Evolutionary conservation across 768 basidiomycete genomes (phyloP).

Genomic region (Clitopilus passeckerianus): DNA sequence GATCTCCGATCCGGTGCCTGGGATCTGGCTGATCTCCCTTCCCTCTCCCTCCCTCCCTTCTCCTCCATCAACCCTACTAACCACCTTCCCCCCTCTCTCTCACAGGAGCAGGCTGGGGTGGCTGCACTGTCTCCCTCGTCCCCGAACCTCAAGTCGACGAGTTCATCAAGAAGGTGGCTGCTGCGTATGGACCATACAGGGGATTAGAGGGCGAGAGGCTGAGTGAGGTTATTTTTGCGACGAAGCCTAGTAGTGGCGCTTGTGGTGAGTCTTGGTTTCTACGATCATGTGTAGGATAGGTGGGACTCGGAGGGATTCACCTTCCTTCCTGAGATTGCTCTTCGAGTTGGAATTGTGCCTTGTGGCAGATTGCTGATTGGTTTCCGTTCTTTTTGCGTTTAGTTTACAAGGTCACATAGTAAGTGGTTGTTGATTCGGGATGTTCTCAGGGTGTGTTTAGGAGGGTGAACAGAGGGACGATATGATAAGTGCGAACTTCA

Average conservation of each 20-base stretch:
- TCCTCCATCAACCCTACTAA: neutral
- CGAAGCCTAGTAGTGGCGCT: slow-evolving; percentile 77
- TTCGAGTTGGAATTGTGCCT: too few species aligned
- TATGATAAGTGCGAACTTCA: too few species aligned
- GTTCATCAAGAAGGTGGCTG: slow-evolving; percentile 61
- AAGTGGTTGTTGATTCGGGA: too few species aligned
- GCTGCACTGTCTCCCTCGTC: slow-evolving; percentile 82
- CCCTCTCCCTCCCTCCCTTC: neutral
- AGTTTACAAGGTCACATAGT: too few species aligned
- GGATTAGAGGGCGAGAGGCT: slow-evolving; percentile 54
- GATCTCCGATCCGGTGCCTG: neutral
- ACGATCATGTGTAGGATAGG: too few species aligned
- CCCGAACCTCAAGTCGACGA: slow-evolving; percentile 51
- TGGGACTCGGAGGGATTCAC: too few species aligned
- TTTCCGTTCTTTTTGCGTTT: too few species aligned
- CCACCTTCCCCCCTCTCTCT: neutral
- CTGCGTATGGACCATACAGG: slow-evolving; percentile 61
- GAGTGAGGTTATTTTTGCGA: slow-evolving; percentile 72
- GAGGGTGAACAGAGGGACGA: too few species aligned
- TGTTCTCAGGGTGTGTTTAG: too few species aligned
- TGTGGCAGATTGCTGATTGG: too few species aligned
- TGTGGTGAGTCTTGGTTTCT: slow-evolving; percentile 67
- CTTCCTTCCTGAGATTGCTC: too few species aligned
- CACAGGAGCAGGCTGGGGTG: slow-evolving; percentile 87
- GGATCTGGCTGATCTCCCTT: too few species aligned